Evolutionary conservation across 2,329 filamentous ascomycete species (phyloP).

Genomic region (Ascochyta koolunga): DNA sequence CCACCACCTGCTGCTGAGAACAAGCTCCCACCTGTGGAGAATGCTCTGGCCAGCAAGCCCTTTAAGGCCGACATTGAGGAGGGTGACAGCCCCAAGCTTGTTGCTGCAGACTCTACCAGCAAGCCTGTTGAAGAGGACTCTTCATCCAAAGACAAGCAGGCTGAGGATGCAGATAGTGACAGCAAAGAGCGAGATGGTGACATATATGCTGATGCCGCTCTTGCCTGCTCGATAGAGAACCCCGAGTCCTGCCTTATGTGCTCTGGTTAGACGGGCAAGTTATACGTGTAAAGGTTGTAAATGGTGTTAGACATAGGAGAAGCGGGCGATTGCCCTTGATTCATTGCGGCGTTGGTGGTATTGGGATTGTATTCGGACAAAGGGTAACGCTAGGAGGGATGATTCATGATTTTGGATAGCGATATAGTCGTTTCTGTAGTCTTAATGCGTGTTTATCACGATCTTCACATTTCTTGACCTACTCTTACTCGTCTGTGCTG

Average conservation of each 20-base stretch:
- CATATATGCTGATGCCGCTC: constrained; percentile 91
- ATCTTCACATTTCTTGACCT: neutral
- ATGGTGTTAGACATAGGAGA: constrained; percentile 17
- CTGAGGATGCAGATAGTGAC: constrained; percentile 74
- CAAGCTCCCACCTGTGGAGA: constrained; percentile 58
- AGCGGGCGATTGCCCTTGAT: constrained; percentile 25
- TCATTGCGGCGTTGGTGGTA: constrained; percentile 15
- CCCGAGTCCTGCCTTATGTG: constrained; percentile 96
- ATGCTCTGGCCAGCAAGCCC: constrained; percentile 65
- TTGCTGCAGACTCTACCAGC: constrained; percentile 71
- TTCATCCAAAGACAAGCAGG: constrained; percentile 66
- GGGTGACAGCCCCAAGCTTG: constrained; percentile 77
- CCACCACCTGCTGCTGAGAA: constrained; percentile 62
- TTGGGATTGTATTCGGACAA: constrained; percentile 16
- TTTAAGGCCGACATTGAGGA: constrained; percentile 81
- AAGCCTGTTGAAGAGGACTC: constrained; percentile 65
- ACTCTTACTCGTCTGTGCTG: neutral
- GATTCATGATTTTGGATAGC: constrained; percentile 31
- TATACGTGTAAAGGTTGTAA: constrained; percentile 7
- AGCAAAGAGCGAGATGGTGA: constrained; percentile 81
- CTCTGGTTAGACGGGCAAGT: constrained; percentile 71
- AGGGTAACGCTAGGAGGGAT: constrained; percentile 24
- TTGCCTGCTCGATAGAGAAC: constrained; percentile 97
- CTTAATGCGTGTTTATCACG: constrained; percentile 19
- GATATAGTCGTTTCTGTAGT: constrained; percentile 15